These are phyloP conservation scores for Petunia secreta DNA, from an alignment of 257 asterid species.

Conservation along the genomic window DNA sequence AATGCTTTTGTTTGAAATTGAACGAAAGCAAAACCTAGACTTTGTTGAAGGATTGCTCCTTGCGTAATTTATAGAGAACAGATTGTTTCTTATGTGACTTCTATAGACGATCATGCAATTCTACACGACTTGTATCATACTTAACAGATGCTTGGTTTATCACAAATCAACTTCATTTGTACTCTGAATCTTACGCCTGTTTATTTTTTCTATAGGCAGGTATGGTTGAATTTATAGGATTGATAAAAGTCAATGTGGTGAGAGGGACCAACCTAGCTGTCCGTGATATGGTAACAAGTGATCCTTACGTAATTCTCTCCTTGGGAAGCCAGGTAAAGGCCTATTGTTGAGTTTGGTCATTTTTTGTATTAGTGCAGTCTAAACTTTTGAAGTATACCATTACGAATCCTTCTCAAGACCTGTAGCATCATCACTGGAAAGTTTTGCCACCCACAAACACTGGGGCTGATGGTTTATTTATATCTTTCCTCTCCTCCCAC, in stretches of 20 bases:
- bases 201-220: constrained; percentile 66
- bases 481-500: background rate
- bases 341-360: background rate
- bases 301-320: constrained; percentile 85
- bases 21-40: background rate
- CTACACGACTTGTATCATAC: background rate
- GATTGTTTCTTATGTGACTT: background rate
- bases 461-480: background rate
- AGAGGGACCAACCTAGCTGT: constrained; percentile 87
- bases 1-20: background rate
- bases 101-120: background rate
- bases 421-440: background rate
- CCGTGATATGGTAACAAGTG: constrained; percentile 87
- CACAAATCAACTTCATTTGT: background rate
- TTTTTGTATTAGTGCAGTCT: background rate
- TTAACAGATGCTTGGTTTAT: constrained; percentile 4
- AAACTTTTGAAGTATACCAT: background rate
- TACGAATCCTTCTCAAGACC: background rate
- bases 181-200: constrained; percentile 28
- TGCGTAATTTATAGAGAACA: background rate
- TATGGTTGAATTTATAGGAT: constrained; percentile 93
- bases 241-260: constrained; percentile 79
- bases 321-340: constrained; percentile 77
- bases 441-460: background rate
- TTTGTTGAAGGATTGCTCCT: background rate